A percentile compares a stretch with the other conserved stretches of the same genome.
Evolutionary conservation across 1,139 yeast genomes (phyloP).

Genomic region (Scheffersomyces segobiensis): DNA sequence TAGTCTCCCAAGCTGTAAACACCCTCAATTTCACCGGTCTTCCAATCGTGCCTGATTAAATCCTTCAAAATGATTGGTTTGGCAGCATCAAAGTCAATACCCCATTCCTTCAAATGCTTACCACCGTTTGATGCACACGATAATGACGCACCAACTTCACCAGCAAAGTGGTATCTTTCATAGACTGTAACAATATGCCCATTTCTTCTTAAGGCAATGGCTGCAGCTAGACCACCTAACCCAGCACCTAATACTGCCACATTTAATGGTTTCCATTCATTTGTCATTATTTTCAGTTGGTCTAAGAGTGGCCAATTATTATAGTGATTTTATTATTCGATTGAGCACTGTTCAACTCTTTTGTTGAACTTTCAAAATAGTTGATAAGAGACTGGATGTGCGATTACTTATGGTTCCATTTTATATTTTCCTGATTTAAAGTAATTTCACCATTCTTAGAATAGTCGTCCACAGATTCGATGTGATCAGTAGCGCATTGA

Average conservation of each 20-base stretch:
- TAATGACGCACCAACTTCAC: conserved; percentile 23
- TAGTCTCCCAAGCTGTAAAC: conserved; percentile 24
- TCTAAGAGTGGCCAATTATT: background rate
- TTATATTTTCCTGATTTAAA: background rate
- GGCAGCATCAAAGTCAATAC: conserved; percentile 13
- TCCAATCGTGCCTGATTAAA: conserved; percentile 16
- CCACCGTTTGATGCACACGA: conserved; percentile 24
- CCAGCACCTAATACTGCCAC: conserved; percentile 20
- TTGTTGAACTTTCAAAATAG: background rate
- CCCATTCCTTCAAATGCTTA: conserved; percentile 17
- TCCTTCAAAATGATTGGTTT: conserved; percentile 18
- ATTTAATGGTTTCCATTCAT: conserved; percentile 8
- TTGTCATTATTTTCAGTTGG: background rate
- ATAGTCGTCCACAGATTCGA: background rate
- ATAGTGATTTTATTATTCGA: background rate
- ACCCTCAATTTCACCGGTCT: conserved; percentile 13
- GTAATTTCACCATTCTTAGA: background rate
- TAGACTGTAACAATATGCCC: conserved; percentile 18
- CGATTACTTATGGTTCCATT: background rate
- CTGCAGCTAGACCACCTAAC: conserved; percentile 17
- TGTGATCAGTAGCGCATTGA: background rate
- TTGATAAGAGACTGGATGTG: background rate
- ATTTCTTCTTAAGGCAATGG: conserved; percentile 14
- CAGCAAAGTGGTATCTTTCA: conserved; percentile 19
- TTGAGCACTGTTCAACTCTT: background rate